Base-by-base conservation (phyloP, 306 rosid species). In the Gleditsia sinensis region DNA sequence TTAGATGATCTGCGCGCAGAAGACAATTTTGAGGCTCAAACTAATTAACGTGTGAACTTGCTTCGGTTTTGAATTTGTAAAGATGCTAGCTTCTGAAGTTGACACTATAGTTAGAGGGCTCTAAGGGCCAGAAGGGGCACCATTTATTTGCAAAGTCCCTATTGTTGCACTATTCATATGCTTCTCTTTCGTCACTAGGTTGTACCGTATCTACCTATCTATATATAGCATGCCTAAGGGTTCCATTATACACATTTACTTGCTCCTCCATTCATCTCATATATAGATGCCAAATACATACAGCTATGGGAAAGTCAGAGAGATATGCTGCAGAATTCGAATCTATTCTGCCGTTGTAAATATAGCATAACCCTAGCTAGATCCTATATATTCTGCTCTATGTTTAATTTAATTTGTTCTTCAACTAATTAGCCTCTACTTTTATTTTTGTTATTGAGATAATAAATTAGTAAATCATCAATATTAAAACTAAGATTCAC, bases 111-210 rank as follows among this genome's bases (percentile, higher is more conserved):
- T 59, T 65, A n/a, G 72, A 67, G 42, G 60, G 54, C 6, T n/a
- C 37, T n/a, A 50, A 64, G 71, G 79, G 75, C 56, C 82, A 75
- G n/a, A n/a, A 67, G 77, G 76, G 72, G 67, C 69, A 79, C 81
- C 67, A 71, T 70, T 28, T 79, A 40, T 71, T 75, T 65, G 88
- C 78, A 56, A 77, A 42, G 88, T 84, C 85, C 75, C 85, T 81
- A 65, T 84, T 79, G 32, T 57, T 66, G 46, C 17, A 79, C 84
- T 83, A 67, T 81, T 81, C 83, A 51, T 74, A 76, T 49, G 70
- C 39, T 75, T 78, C 74, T 58, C 69, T 53, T 43, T 70, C 83
- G 83, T 84, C 88, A 81, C 64, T 32, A 14, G 24, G 1, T 49
- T 25, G 88, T 84, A 78, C 78, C 40, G 4, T 8, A 14, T 74